Evolutionary conservation across 345 rosid genomes (phyloP).

Genomic region (Dovyalis caffra): DNA sequence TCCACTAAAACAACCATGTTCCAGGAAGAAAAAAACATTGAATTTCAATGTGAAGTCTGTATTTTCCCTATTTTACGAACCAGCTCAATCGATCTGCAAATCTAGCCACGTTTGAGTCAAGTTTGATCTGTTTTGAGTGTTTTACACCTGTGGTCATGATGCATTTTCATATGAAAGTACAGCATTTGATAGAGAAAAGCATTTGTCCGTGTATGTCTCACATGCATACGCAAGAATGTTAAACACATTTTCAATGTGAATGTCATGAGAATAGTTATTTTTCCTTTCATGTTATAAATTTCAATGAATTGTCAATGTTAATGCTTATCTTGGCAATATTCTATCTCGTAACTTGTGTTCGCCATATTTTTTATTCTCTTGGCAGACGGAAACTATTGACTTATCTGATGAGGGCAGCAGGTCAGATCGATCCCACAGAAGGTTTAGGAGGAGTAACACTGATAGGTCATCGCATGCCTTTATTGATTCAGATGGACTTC

Average conservation of each 20-base stretch:
- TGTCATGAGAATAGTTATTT: too few species aligned
- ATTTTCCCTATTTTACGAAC: too few species aligned
- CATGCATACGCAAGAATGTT: not conserved
- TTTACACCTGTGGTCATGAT: not conserved
- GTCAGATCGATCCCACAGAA: conserved; percentile 40
- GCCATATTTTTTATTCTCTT: not conserved
- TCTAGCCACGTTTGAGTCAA: too few species aligned
- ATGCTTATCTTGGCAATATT: not conserved
- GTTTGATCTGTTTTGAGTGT: too few species aligned
- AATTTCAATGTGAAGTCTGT: too few species aligned
- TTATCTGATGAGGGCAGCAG: conserved; percentile 56
- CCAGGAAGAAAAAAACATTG: too few species aligned
- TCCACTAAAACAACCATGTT: too few species aligned
- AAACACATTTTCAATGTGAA: not conserved
- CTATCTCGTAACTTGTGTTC: not conserved
- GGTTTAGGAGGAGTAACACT: conserved; percentile 55
- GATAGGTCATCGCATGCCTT: conserved; percentile 47
- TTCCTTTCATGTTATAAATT: not conserved
- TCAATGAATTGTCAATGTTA: not conserved
- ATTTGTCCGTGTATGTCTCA: not conserved
- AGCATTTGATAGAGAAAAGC: not conserved
- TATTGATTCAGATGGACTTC: conserved; percentile 92
- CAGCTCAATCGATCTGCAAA: too few species aligned
- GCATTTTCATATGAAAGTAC: not conserved
- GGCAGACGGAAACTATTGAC: conserved; percentile 88